Evolutionary conservation across 371 early-diverging fungal genomes (phyloP), one percentile per base, ranked within the genome.

Genomic region (Rhizopus microsporus): DNA sequence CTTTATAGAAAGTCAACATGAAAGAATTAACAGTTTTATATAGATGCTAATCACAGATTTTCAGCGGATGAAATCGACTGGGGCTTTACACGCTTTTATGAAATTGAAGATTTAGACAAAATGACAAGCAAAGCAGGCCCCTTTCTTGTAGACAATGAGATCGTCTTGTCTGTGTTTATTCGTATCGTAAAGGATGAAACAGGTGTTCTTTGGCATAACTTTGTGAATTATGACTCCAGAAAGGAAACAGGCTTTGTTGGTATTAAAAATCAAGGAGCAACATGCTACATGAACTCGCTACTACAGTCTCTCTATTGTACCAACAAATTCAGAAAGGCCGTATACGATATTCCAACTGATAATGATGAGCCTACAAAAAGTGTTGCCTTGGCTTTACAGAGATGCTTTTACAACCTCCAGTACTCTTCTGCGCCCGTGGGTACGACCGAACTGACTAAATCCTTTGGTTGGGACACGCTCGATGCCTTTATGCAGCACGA

Each of bases 281-380:
- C 99, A 0, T 99, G 99, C 81, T 99, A 99, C 73, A 94, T 99
- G 93, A 99, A 99, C 82, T 96, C 99, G 44, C 82, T 99, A 12
- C 84, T 99, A 34, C 99, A 99, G 75, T 94, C 97, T 4, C 84
- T 99, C 12, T 99, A 91, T 73, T 95, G 94, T 64, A 98, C 99
- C 23, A 94, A 91, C 62, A 86, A 88, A 69, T 99, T 99, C 77
- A 88, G 96, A 57, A 92, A 92, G 57, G 89, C 94, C 58, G 81
- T 91, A 47, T 97, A 89, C 64, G 84, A 88, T 55, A 96, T 98
- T 44, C 97, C 97, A 2, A 96, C 96, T 3, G 91, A 85, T 33
- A 78, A 84, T 8, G 95, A 95, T 51, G 88, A 89, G 32, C 95
- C 96, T 3, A 80, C 80, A 17, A 92, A 88, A 56, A 89, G 89